Conservation (phyloP, 2,329 filamentous ascomycete species). For the Diaporthe ampelina region DNA sequence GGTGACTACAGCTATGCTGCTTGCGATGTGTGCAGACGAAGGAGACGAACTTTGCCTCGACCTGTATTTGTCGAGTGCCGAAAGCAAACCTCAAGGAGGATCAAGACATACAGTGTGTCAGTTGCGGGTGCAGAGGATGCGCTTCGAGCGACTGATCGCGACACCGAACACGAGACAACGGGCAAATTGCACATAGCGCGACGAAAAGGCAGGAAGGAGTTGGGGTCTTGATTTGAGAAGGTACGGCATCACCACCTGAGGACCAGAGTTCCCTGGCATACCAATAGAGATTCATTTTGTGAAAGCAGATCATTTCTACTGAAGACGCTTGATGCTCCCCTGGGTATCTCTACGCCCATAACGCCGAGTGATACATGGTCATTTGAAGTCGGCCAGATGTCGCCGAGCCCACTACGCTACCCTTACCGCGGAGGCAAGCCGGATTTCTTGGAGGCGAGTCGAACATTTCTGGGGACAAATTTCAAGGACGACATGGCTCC, state of each 20-base stretch:
- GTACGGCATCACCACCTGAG: constrained; percentile 31
- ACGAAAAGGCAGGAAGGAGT: constrained; percentile 36
- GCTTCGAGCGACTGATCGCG: constrained; percentile 81
- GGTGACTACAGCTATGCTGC: constrained; percentile 80
- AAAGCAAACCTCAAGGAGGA: constrained; percentile 90
- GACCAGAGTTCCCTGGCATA: constrained; percentile 28
- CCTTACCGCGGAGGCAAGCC: constrained; percentile 66
- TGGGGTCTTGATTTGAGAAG: constrained; percentile 35
- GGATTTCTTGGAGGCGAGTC: constrained; percentile 71
- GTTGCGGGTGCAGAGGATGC: constrained; percentile 93
- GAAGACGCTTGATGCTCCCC: constrained; percentile 2
- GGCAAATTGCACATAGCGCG: not conserved
- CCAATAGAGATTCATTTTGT: constrained; percentile 40
- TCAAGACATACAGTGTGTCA: constrained; percentile 92
- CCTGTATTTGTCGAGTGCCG: constrained; percentile 96
- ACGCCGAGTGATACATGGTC: constrained; percentile 21
- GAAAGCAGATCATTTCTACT: constrained; percentile 33
- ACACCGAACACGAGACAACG: not conserved
- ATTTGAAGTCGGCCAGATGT: not conserved
- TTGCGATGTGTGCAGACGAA: constrained; percentile 98
- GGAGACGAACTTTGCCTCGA: constrained; percentile 92
- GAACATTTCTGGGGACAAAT: constrained; percentile 77
- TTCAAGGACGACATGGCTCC: constrained; percentile 79
- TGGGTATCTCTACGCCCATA: constrained; percentile 35
- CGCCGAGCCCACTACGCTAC: not conserved